Percentiles rank a stretch among this genome's conserved stretches.
Evolutionary conservation across 1,284 basidiomycete genomes (phyloP).

Genomic region (Microstroma glucosiphilum): DNA sequence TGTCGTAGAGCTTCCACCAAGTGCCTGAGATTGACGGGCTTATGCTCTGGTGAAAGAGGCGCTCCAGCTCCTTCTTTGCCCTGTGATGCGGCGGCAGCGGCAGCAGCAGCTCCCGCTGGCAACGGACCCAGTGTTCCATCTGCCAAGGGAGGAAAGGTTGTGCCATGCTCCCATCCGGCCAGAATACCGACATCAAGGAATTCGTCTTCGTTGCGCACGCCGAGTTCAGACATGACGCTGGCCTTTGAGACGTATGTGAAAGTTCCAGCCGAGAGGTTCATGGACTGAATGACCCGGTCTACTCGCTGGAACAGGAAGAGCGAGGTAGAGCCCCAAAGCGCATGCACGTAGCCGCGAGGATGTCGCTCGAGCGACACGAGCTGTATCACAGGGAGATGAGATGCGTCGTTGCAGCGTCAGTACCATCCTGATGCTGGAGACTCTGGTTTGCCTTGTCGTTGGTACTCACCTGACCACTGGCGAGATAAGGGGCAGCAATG

Average conservation of each 20-base stretch:
- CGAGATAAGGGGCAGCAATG: slow-evolving; percentile 86
- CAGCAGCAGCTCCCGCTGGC: slow-evolving; percentile 7
- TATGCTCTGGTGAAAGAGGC: slow-evolving; percentile 20
- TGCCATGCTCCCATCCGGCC: slow-evolving; percentile 78
- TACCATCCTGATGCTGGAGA: background rate
- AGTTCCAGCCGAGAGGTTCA: slow-evolving; percentile 40
- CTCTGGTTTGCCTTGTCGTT: background rate
- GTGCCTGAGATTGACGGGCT: slow-evolving; percentile 37
- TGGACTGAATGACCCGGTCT: slow-evolving; percentile 86
- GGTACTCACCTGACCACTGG: slow-evolving; percentile 75
- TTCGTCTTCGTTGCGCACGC: slow-evolving; percentile 69
- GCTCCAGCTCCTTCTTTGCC: slow-evolving; percentile 14
- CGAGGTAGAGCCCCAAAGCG: slow-evolving; percentile 85
- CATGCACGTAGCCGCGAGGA: slow-evolving; percentile 86
- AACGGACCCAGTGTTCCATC: slow-evolving; percentile 52
- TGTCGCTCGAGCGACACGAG: slow-evolving; percentile 89
- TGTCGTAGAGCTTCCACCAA: slow-evolving; percentile 53
- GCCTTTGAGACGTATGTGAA: slow-evolving; percentile 84
- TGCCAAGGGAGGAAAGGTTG: slow-evolving; percentile 69
- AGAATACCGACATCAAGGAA: slow-evolving; percentile 91
- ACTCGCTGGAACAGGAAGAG: slow-evolving; percentile 77
- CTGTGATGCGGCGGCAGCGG: background rate
- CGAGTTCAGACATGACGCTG: slow-evolving; percentile 68
- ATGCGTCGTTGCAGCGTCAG: background rate
- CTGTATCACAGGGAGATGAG: slow-evolving; percentile 52